Conservation (phyloP, 2,329 filamentous ascomycete genomes). For the Drechslerella dactyloides region DNA sequence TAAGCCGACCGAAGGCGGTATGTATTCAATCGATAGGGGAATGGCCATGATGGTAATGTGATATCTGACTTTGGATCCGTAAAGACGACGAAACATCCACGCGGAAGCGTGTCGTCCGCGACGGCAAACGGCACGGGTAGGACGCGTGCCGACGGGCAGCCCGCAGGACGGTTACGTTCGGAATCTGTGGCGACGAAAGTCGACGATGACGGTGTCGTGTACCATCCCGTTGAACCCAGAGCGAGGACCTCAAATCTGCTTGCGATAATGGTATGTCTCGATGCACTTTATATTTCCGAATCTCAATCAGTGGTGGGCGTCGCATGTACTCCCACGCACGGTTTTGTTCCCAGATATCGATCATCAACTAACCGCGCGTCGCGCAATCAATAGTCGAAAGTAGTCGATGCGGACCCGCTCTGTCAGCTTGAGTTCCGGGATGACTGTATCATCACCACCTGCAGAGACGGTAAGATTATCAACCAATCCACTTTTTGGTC, state of each 20-base stretch:
- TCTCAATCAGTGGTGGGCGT: not conserved
- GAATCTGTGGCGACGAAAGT: slow-evolving; percentile 45
- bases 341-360: not conserved
- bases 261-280: slow-evolving; percentile 76
- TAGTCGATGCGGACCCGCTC: slow-evolving; percentile 82
- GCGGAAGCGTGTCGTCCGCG: slow-evolving; percentile 62
- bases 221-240: slow-evolving; percentile 84
- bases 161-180: slow-evolving; percentile 60
- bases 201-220: slow-evolving; percentile 58
- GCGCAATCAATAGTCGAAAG: slow-evolving; percentile 69
- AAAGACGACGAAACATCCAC: slow-evolving; percentile 55
- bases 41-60: not conserved
- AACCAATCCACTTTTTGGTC: not conserved
- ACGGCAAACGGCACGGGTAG: slow-evolving; percentile 62
- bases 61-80: not conserved
- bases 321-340: slow-evolving; percentile 1
- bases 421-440: slow-evolving; percentile 94
- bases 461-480: slow-evolving; percentile 78
- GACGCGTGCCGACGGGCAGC: slow-evolving; percentile 69
- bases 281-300: not conserved
- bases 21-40: slow-evolving; percentile 59
- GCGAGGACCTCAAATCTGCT: slow-evolving; percentile 83
- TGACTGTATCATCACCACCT: slow-evolving; percentile 89
- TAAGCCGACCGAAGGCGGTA: slow-evolving; percentile 86
- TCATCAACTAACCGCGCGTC: slow-evolving; percentile 26